Conservation (phyloP, 805 yeast species). For the Barnettozyma pratensis region DNA sequence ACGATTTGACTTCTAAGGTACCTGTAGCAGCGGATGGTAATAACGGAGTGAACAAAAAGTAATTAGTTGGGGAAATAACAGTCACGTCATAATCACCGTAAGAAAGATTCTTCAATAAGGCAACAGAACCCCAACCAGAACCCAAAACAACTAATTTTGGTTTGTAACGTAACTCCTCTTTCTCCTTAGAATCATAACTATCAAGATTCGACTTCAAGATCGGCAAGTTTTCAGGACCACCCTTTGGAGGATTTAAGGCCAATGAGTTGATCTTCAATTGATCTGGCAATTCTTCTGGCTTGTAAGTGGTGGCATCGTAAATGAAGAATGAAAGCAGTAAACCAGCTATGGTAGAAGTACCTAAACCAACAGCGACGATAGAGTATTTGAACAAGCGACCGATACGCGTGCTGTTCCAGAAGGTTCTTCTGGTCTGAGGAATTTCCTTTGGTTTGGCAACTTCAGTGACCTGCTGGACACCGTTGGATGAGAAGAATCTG, state of each 20-base stretch:
- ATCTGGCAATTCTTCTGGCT: constrained; percentile 34
- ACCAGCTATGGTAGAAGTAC: constrained; percentile 37
- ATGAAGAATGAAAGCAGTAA: constrained; percentile 48
- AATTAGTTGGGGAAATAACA: constrained; percentile 63
- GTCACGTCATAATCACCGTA: constrained; percentile 58
- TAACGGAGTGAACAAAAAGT: constrained; percentile 65
- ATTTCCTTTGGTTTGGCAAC: constrained; percentile 18
- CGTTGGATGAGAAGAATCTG: constrained; percentile 5
- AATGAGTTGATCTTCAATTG: constrained; percentile 44
- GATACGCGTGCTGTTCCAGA: constrained; percentile 23
- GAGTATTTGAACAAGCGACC: constrained; percentile 31
- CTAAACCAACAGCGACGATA: constrained; percentile 35
- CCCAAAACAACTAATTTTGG: constrained; percentile 60
- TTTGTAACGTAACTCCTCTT: constrained; percentile 39
- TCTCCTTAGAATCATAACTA: constrained; percentile 47
- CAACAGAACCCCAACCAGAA: constrained; percentile 70
- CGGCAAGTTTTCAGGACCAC: constrained; percentile 72
- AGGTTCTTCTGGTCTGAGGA: constrained; percentile 17
- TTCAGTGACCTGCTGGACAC: neutral
- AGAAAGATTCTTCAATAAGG: constrained; percentile 45
- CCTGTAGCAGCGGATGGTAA: constrained; percentile 70
- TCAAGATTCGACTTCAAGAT: constrained; percentile 52
- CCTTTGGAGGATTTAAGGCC: constrained; percentile 50
- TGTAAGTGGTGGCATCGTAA: constrained; percentile 65
- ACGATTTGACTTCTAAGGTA: constrained; percentile 57